Percentiles rank a stretch among this genome's conserved stretches.
These are phyloP conservation scores for Pontederia crassipes DNA, from an alignment of 176 grass and related monocot genomes.

Conservation along the genomic window DNA sequence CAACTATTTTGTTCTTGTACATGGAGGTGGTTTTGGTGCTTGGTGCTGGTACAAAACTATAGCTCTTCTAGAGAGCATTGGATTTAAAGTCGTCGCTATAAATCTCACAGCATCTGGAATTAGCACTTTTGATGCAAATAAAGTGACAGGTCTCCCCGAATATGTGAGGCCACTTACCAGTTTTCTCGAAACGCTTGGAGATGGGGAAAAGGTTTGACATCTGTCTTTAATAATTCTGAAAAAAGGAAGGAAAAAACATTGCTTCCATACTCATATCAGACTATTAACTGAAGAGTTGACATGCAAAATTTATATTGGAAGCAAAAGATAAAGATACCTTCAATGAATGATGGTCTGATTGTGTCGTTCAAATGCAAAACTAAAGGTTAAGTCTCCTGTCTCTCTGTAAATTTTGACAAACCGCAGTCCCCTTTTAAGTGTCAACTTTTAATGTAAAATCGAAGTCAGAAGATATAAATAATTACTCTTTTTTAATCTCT, in stretches of 20 bases:
- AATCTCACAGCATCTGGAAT: constrained; percentile 87
- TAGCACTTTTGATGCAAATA: constrained; percentile 69
- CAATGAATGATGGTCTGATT: no score
- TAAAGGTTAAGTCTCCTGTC: no score
- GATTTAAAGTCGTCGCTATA: constrained; percentile 86
- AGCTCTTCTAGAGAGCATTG: constrained; percentile 77
- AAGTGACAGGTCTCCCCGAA: constrained; percentile 61
- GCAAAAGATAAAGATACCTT: no score
- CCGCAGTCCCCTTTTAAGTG: no score
- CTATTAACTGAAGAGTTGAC: no score
- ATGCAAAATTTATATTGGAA: no score
- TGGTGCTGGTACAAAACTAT: constrained; percentile 99
- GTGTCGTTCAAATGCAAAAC: no score
- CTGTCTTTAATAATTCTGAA: neutral
- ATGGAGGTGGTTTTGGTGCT: constrained; percentile 96
- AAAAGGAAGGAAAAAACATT: neutral
- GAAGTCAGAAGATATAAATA: no score
- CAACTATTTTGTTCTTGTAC: constrained; percentile 76
- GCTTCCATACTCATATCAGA: no score
- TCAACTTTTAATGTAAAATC: no score
- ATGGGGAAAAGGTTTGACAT: constrained; percentile 56
- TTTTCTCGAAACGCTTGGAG: constrained; percentile 62
- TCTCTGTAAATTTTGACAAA: no score
- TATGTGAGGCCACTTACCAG: constrained; percentile 63
- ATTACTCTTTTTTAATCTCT: no score